Percentiles rank a stretch among this genome's conserved stretches.
These are phyloP conservation scores for Neocatenulostroma microsporum DNA, from an alignment of 2,329 filamentous ascomycete genomes.

Conservation along the genomic window DNA sequence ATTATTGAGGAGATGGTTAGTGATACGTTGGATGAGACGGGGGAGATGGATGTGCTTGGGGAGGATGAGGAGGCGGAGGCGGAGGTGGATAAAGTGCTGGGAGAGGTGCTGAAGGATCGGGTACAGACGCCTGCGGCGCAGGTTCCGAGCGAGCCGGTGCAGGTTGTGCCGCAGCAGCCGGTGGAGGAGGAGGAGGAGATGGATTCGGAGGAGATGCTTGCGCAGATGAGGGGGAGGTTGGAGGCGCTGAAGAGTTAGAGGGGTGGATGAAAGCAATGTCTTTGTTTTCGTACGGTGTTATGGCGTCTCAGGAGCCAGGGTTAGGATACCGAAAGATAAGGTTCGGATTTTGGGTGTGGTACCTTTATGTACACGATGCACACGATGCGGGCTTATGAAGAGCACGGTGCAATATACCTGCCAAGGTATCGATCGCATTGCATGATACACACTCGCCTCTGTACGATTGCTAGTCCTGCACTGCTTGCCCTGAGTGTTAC, in stretches of 20 bases:
- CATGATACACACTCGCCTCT: too few relatives aligned
- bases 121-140: slow-evolving; percentile 55
- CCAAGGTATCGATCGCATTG: too few relatives aligned
- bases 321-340: too few relatives aligned
- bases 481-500: too few relatives aligned
- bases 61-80: slow-evolving; percentile 59
- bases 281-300: background rate
- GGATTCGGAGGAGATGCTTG: slow-evolving; percentile 81
- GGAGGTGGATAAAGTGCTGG: slow-evolving; percentile 88
- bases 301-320: too few relatives aligned
- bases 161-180: slow-evolving; percentile 45
- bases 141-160: slow-evolving; percentile 41
- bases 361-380: too few relatives aligned
- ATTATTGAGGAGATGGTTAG: slow-evolving; percentile 98
- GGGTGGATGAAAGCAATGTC: too few relatives aligned
- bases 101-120: slow-evolving; percentile 80
- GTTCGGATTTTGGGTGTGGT: too few relatives aligned
- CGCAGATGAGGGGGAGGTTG: slow-evolving; percentile 85
- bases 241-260: slow-evolving; percentile 91
- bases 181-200: slow-evolving; percentile 60
- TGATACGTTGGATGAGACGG: slow-evolving; percentile 69
- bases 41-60: slow-evolving; percentile 61
- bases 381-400: too few relatives aligned
- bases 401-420: too few relatives aligned
- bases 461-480: too few relatives aligned